These are phyloP conservation scores for Podochytrium sp. DNA, from an alignment of 192 early-diverging fungal species.

Conservation along the genomic window DNA sequence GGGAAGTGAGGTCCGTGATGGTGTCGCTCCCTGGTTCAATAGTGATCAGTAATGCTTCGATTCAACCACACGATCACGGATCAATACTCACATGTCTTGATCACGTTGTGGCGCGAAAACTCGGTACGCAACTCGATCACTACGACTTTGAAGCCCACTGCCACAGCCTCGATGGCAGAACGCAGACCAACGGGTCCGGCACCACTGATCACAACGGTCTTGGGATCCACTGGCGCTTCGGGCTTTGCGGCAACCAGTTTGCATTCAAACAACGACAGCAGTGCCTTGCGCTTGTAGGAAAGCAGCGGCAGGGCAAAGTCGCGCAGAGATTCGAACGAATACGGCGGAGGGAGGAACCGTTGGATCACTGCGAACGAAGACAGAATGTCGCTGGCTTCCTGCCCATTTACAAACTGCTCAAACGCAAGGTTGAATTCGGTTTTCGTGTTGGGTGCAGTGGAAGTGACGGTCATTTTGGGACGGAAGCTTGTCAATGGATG, in stretches of 20 bases:
- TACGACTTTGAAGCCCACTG: constrained; percentile 32
- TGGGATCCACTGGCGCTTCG: neutral
- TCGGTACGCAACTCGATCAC: constrained; percentile 44
- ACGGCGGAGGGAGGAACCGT: too few species aligned
- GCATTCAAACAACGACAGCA: constrained; percentile 27
- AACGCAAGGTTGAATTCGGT: too few species aligned
- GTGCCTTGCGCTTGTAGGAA: constrained; percentile 19
- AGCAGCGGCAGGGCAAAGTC: constrained; percentile 1
- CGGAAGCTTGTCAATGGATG: too few species aligned
- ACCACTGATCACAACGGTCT: constrained; percentile 38
- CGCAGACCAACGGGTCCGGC: constrained; percentile 53
- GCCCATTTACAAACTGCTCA: too few species aligned
- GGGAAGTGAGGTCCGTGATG: constrained; percentile 34
- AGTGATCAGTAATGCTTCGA: neutral
- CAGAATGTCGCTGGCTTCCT: too few species aligned
- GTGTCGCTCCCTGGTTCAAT: constrained; percentile 22
- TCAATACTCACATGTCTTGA: constrained; percentile 48
- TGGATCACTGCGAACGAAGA: too few species aligned
- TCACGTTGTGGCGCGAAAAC: constrained; percentile 49
- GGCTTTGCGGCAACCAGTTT: neutral
- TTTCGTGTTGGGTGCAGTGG: too few species aligned
- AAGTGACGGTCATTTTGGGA: too few species aligned
- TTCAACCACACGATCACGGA: constrained; percentile 19
- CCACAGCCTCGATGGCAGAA: constrained; percentile 39
- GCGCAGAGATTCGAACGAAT: neutral